Percentiles rank a stretch among this genome's conserved stretches.
Conservation (phyloP, 2,329 filamentous ascomycete species). For the Aspergillus sclerotialis region DNA sequence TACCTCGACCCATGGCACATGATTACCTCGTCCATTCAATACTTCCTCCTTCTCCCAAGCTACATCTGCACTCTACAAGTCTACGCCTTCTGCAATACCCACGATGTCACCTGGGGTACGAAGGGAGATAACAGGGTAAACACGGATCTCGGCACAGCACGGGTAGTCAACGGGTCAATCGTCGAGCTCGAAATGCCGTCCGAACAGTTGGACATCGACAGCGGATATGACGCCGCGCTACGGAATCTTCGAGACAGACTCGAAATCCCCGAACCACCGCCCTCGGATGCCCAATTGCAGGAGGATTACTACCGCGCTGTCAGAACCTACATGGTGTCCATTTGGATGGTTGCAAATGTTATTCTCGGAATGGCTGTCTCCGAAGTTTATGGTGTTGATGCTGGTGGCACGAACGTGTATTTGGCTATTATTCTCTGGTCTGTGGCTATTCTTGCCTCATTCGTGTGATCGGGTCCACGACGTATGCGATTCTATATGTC, state of each 20-base stretch:
- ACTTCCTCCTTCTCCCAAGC: slow-evolving; percentile 82
- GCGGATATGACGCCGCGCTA: slow-evolving; percentile 91
- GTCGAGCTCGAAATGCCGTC: slow-evolving; percentile 97
- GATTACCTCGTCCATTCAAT: slow-evolving; percentile 85
- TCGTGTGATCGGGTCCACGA: slow-evolving; percentile 71
- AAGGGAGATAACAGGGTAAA: slow-evolving; percentile 96
- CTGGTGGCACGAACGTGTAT: slow-evolving; percentile 79
- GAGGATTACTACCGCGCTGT: slow-evolving; percentile 99
- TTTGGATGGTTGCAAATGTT: slow-evolving; percentile 89
- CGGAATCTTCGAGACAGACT: slow-evolving; percentile 91
- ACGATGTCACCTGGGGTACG: slow-evolving; percentile 98
- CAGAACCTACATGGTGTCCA: slow-evolving; percentile 93
- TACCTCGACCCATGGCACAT: slow-evolving; percentile 99
- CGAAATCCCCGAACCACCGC: slow-evolving; percentile 59
- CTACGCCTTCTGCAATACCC: slow-evolving; percentile 98
- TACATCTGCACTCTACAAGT: slow-evolving; percentile 98
- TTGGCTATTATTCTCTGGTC: slow-evolving; percentile 89
- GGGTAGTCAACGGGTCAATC: slow-evolving; percentile 65
- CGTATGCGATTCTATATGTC: slow-evolving; percentile 76
- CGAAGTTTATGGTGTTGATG: slow-evolving; percentile 69
- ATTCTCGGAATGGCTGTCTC: slow-evolving; percentile 88
- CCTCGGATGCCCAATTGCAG: slow-evolving; percentile 75
- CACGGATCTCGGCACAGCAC: slow-evolving; percentile 83
- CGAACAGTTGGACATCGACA: slow-evolving; percentile 97
- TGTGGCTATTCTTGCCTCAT: slow-evolving; percentile 84